Conservation (phyloP, 2,329 filamentous ascomycete genomes). For the Cercospora berteroae region DNA sequence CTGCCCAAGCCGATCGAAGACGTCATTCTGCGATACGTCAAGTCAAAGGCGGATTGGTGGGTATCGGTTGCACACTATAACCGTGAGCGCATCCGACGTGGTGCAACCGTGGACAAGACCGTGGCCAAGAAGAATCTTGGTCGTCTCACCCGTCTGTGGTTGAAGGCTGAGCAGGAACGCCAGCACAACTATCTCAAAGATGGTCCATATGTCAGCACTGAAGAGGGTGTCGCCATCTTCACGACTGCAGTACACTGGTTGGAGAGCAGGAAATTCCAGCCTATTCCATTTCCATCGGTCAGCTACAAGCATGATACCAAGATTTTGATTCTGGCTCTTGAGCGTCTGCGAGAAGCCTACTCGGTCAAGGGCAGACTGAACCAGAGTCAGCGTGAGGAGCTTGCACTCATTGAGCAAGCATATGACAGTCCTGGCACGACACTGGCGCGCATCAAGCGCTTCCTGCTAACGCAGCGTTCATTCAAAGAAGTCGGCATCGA, state of each 20-base stretch:
- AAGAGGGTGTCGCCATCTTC: slow-evolving; percentile 97
- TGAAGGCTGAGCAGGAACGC: slow-evolving; percentile 96
- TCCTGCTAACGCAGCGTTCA: slow-evolving; percentile 91
- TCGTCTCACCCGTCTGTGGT: slow-evolving; percentile 88
- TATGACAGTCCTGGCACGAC: slow-evolving; percentile 98
- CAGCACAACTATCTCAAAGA: slow-evolving; percentile 99
- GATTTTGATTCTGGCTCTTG: slow-evolving; percentile 91
- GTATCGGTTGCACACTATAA: slow-evolving; percentile 99
- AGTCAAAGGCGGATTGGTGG: slow-evolving; percentile 99
- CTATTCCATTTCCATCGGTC: slow-evolving; percentile 96
- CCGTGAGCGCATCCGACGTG: slow-evolving; percentile 90
- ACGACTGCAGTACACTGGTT: slow-evolving; percentile 99
- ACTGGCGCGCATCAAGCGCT: slow-evolving; percentile 92
- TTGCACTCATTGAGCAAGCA: slow-evolving; percentile 95
- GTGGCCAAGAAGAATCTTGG: slow-evolving; percentile 99
- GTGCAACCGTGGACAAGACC: slow-evolving; percentile 97
- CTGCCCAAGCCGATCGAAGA: slow-evolving; percentile 97
- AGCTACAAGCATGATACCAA: slow-evolving; percentile 99
- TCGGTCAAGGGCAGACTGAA: slow-evolving; percentile 96
- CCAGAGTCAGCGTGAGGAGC: slow-evolving; percentile 93
- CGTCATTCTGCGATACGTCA: slow-evolving; percentile 96
- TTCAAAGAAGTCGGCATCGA: slow-evolving; percentile 99
- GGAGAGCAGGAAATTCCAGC: slow-evolving; percentile 96
- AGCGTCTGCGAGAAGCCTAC: slow-evolving; percentile 90
- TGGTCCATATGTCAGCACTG: slow-evolving; percentile 94